Evolutionary conservation across 345 rosid species (phyloP), one percentile per base, ranked within the genome.

Genomic region (Brassica cretica): DNA sequence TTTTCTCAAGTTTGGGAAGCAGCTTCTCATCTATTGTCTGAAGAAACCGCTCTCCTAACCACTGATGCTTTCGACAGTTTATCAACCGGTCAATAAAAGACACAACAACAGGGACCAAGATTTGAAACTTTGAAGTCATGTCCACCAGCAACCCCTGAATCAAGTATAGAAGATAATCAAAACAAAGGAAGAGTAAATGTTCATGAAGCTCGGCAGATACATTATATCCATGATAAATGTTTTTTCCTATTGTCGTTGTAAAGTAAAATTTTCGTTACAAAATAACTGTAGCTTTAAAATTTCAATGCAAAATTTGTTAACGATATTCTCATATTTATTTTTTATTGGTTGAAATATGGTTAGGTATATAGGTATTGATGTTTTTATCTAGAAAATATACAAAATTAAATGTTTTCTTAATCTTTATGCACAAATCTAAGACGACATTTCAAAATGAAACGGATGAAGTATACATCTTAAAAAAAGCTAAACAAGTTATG

Each of bases 11-110:
- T 85, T 88, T 89, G 19, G 93, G 86, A 83, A 89, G 92, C 78
- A 94, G 76, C 60, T 71, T 76, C 84, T 89, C 86, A 73, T 95
- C 94, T 41, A 90, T 56, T 71, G 84, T 89, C 86, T 90, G 94
- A 71, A 95, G 97, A 72, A 92, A 74, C 75, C 88, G 69, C 86
- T 92, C 95, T 76, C 95, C 98, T 84, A 92, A 76, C 90, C 89
- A 84, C 44, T 72, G 75, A 81, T 95, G 98, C 87, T 85, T 92
- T 81, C 70, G 79, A 83, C 98, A 92, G 78, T 84, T 75, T 75
- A 90, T 78, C 75, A 94, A 84, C 67, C 97, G 91, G 61, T 89
- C 87, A 68, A 87, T 30, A 65, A 91, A 87, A 79, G 88, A 82
- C 67, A 90, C 96, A 76, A 87, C 75, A 37, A 91, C 90, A 19